Evolutionary conservation across 108 stramenopile genomes (phyloP).

Genomic region (Chaetoceros muelleri): DNA sequence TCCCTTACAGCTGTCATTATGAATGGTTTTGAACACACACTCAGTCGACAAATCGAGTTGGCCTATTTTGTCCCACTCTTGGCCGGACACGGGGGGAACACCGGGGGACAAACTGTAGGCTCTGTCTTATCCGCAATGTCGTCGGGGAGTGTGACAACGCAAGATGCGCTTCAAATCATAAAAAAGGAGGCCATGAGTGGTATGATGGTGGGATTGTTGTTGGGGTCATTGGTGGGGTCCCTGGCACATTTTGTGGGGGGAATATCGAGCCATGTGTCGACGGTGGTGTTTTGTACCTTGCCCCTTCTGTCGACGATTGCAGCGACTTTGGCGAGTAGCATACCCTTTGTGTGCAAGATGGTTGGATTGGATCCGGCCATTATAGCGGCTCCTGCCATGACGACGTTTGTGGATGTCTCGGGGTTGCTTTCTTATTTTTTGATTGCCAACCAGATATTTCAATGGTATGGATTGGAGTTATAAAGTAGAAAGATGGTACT

Average conservation of each 20-base stretch:
- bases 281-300: conserved; percentile 60
- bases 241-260: conserved; percentile 70
- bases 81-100: conserved; percentile 86
- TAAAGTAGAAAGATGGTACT: conserved; percentile 10
- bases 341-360: conserved; percentile 67
- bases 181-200: conserved; percentile 63
- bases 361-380: conserved; percentile 73
- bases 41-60: conserved; percentile 77
- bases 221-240: conserved; percentile 55
- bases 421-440: conserved; percentile 79
- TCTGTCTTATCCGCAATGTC: conserved; percentile 73
- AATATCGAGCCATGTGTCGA: conserved; percentile 65
- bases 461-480: conserved; percentile 61
- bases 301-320: conserved; percentile 74
- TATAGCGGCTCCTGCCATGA: conserved; percentile 86
- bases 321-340: conserved; percentile 54
- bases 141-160: conserved; percentile 36
- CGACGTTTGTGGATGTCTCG: conserved; percentile 81
- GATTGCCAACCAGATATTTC: conserved; percentile 71
- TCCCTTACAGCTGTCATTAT: conserved; percentile 76
- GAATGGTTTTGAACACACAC: conserved; percentile 83
- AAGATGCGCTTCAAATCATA: conserved; percentile 53
- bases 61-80: conserved; percentile 84
- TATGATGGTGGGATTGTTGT: conserved; percentile 44
- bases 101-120: conserved; percentile 81